Evolutionary conservation across 805 yeast species (phyloP).

Genomic region (Teunomyces kruisii): DNA sequence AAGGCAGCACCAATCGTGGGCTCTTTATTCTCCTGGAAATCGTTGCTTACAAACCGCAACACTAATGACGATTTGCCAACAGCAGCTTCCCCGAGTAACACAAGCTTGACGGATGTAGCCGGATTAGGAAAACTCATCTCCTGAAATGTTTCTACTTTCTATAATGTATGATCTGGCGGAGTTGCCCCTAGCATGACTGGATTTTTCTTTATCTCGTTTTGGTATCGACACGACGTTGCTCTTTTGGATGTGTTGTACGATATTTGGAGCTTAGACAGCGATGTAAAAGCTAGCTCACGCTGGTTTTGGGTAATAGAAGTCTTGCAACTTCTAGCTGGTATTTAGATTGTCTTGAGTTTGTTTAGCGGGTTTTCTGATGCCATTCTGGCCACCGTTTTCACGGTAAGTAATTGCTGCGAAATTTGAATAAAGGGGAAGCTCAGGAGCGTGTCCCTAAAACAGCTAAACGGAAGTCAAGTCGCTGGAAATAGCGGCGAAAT

Average conservation of each 20-base stretch:
- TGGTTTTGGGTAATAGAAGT: too few species aligned
- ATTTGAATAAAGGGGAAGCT: neutral
- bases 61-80: conserved; percentile 95
- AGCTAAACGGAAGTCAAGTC: too few species aligned
- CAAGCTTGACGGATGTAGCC: conserved; percentile 81
- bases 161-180: neutral
- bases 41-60: conserved; percentile 88
- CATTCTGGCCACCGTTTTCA: neutral
- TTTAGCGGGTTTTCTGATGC: neutral
- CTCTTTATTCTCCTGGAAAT: conserved; percentile 95
- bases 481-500: too few species aligned
- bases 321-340: too few species aligned
- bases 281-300: too few species aligned
- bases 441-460: neutral
- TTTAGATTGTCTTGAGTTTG: neutral
- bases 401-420: neutral
- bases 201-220: neutral
- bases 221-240: neutral
- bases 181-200: neutral
- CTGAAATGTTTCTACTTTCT: neutral
- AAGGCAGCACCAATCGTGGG: conserved; percentile 99
- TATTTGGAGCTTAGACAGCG: neutral
- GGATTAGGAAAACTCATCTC: conserved; percentile 31
- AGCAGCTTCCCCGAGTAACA: conserved; percentile 94
- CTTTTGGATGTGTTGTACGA: too few species aligned